Conservation (phyloP, 257 asterid species). For the Jacaranda mimosifolia region DNA sequence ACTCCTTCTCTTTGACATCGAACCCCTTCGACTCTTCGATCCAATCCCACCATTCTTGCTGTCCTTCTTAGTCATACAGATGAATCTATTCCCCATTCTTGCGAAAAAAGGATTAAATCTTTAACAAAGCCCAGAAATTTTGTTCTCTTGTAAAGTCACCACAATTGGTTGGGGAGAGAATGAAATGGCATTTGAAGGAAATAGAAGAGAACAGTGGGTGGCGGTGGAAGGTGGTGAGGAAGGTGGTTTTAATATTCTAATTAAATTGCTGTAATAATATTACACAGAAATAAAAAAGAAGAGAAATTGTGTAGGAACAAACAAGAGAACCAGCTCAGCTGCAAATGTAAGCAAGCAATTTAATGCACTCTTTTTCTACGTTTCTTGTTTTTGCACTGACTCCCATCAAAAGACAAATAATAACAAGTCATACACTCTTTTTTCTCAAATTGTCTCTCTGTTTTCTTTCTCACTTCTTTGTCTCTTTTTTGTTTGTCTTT, state of each 20-base stretch:
- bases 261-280: not conserved
- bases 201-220: not conserved
- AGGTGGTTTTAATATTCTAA: constrained; percentile 13
- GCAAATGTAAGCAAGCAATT: constrained; percentile 48
- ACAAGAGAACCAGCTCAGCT: constrained; percentile 32
- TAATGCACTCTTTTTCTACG: constrained; percentile 41
- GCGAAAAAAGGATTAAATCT: constrained; percentile 29
- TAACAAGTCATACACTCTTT: not conserved
- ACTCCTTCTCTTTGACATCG: constrained; percentile 62
- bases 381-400: constrained; percentile 26
- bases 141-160: constrained; percentile 16
- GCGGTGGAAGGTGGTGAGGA: constrained; percentile 11
- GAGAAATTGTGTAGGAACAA: constrained; percentile 28
- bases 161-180: not conserved
- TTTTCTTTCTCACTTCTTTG: not conserved
- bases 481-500: not conserved
- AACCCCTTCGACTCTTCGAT: constrained; percentile 67
- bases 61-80: constrained; percentile 71
- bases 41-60: constrained; percentile 51
- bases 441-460: not conserved
- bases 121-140: constrained; percentile 41
- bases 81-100: constrained; percentile 70
- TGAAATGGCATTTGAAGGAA: not conserved
- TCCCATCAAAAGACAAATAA: constrained; percentile 31
- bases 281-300: not conserved